A percentile compares a stretch with the other conserved stretches of the same genome.
Evolutionary conservation across 177 flowering plant genomes (phyloP).

Genomic region (Vitis hybrid): DNA sequence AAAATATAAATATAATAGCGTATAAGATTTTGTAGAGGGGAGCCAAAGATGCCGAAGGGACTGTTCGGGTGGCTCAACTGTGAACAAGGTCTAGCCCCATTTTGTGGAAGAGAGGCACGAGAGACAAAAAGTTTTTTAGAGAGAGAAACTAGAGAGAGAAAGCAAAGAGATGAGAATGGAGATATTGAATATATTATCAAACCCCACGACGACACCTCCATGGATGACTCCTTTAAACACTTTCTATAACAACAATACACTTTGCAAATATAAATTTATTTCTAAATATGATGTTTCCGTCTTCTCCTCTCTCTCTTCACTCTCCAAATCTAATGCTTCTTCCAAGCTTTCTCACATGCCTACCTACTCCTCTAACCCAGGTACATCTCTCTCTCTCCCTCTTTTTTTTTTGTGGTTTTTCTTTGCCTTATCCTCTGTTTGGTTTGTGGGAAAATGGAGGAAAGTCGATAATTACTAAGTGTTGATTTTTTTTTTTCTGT

Average conservation of each 20-base stretch:
- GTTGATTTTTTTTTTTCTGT: too few relatives aligned
- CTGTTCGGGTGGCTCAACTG: too few relatives aligned
- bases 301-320: conserved; percentile 10
- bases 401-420: neutral
- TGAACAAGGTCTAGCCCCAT: too few relatives aligned
- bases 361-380: conserved; percentile 29
- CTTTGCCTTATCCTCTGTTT: neutral
- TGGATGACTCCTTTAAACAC: neutral
- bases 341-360: conserved; percentile 14
- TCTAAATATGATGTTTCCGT: conserved; percentile 1
- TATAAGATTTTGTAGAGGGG: too few relatives aligned
- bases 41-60: too few relatives aligned
- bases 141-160: conserved; percentile 16
- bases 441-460: neutral
- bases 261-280: neutral
- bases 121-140: neutral
- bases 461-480: too few relatives aligned
- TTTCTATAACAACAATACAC: neutral
- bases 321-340: conserved; percentile 8
- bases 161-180: conserved; percentile 18
- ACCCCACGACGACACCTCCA: conserved; percentile 12
- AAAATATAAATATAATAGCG: too few relatives aligned
- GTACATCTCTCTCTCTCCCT: conserved; percentile 8
- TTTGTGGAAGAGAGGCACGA: too few relatives aligned
- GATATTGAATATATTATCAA: conserved; percentile 17